Evolutionary conservation across 2,329 filamentous ascomycete genomes (phyloP), one percentile per base, ranked within the genome.

Genomic region (Fusarium secorum): DNA sequence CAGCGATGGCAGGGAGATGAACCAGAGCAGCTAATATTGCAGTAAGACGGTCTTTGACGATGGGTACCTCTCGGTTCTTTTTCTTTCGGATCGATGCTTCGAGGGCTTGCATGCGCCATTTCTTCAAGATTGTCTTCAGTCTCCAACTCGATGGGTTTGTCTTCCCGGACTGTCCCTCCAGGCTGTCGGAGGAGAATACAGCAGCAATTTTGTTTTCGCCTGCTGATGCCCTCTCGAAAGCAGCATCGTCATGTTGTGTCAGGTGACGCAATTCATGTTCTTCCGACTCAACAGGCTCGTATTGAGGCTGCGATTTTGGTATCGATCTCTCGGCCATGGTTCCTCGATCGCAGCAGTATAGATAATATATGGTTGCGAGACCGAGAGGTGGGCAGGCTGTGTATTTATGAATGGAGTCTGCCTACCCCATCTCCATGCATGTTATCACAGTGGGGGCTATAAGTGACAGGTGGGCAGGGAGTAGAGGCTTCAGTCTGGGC

Each of bases 31-130:
- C 68, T 1, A 74, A 22, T 7, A 57, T 48, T 4, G 71, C 68
- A 2, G 71, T 73, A 15, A 72, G 18, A 1, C 71, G 64, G 20
- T 73, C 71, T 15, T 73, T 73, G 28, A 73, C 62, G 18, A 74
- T 73, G 2, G 71, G 71, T 2, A 64, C 57, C 20, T 73, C 56
- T 2, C 38, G 42, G 17, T 62, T 56, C 7, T 61, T 61, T 32
- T 62, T 63, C 36, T 66, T 63, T 17, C 30, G 49, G 8, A 64
- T 56, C 0, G 64, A 46, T 20, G 57, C 39, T 15, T 66, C 24
- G 15, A 73, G 18, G 4, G 57, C 60, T 28, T 73, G 64, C 9
- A 73, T 45, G 5, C 68, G 65, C 61, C 61, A 73, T 66, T 73
- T 73, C 49, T 71, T 71, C 26, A 71, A 38, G 2, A 71, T 30